These are phyloP conservation scores for Fragosphaeria purpurea DNA, from an alignment of 2,329 filamentous ascomycete genomes.

Conservation along the genomic window DNA sequence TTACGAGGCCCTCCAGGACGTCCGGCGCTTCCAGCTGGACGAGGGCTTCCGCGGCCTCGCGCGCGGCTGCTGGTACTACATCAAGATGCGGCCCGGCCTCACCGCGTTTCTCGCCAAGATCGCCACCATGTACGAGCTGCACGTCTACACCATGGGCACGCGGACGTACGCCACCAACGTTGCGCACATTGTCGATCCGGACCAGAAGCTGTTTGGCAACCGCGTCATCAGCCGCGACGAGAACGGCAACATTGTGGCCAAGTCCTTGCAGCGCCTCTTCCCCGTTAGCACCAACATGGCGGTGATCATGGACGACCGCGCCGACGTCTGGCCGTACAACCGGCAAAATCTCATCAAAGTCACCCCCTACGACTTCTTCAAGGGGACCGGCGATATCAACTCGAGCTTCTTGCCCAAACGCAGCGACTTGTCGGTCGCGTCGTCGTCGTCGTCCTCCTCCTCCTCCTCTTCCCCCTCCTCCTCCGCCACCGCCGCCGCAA, in stretches of 20 bases:
- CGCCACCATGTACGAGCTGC: conserved; percentile 77
- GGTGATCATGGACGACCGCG: conserved; percentile 94
- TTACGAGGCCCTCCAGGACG: conserved; percentile 79
- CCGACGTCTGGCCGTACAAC: conserved; percentile 90
- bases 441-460: background rate
- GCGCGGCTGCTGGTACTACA: conserved; percentile 87
- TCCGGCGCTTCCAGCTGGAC: conserved; percentile 82
- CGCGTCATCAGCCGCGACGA: conserved; percentile 94
- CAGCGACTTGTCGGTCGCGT: conserved; percentile 35
- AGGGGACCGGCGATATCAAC: conserved; percentile 97
- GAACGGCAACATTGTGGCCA: conserved; percentile 84
- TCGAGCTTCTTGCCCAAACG: conserved; percentile 88
- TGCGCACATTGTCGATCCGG: conserved; percentile 84
- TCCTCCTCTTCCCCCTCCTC: background rate
- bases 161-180: conserved; percentile 91
- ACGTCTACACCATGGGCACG: conserved; percentile 99
- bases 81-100: conserved; percentile 88
- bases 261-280: conserved; percentile 83
- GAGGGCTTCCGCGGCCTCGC: conserved; percentile 62
- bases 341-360: conserved; percentile 91
- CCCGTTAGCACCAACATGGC: conserved; percentile 98
- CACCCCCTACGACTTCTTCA: conserved; percentile 92
- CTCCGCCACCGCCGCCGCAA: background rate
- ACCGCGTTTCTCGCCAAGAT: conserved; percentile 70
- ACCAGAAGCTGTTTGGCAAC: conserved; percentile 82